These are phyloP conservation scores for Leccinum rimulosum DNA, from an alignment of 768 basidiomycete species.

Conservation along the genomic window DNA sequence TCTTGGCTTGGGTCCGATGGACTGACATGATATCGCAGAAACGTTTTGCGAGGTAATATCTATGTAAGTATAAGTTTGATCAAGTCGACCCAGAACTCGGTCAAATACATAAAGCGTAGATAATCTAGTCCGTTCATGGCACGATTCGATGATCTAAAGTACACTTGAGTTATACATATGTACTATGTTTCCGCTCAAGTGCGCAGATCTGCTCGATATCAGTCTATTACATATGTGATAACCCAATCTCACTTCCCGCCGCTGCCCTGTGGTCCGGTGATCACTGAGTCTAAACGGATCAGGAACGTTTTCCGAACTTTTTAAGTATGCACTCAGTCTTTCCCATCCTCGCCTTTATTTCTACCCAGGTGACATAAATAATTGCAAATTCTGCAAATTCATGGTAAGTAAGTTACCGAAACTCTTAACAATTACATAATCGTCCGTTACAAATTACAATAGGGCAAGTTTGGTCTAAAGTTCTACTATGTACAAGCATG, in stretches of 20 bases:
- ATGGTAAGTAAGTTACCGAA: background rate
- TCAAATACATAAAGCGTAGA: background rate
- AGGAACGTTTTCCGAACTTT: too few relatives aligned
- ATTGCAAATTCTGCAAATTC: too few relatives aligned
- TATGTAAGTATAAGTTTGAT: background rate
- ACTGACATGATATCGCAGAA: conserved; percentile 9
- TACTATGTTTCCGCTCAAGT: background rate
- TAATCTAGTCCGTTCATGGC: background rate
- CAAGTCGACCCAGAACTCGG: background rate
- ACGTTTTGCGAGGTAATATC: conserved; percentile 19
- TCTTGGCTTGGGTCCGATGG: background rate
- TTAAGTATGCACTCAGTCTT: background rate
- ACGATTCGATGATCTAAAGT: background rate
- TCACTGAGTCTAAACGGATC: too few relatives aligned
- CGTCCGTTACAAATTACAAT: background rate
- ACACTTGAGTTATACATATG: background rate
- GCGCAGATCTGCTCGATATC: too few relatives aligned
- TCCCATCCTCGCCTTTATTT: background rate
- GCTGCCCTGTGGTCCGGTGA: too few relatives aligned
- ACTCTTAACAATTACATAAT: background rate
- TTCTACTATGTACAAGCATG: too few relatives aligned
- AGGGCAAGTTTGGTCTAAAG: too few relatives aligned
- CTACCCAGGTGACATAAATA: too few relatives aligned
- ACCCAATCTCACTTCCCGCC: background rate
- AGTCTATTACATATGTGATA: background rate